Conservation (phyloP, 148 eudicot genomes). For the Rhododendron henanense region DNA sequence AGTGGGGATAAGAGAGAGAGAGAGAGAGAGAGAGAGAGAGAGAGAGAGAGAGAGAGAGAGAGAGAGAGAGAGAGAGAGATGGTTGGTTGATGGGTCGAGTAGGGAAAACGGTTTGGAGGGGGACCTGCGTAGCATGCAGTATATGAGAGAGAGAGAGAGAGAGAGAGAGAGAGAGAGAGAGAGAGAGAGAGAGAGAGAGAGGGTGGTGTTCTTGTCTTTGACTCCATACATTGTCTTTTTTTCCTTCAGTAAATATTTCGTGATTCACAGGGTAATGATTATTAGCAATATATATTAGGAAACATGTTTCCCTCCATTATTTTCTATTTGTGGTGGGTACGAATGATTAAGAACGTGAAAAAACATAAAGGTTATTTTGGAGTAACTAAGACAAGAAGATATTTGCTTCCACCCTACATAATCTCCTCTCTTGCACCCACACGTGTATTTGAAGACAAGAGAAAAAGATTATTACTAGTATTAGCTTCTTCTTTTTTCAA, state of each 20-base stretch:
- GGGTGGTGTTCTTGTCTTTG: conserved; percentile 42
- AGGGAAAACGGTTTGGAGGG: conserved; percentile 49
- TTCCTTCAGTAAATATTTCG: conserved; percentile 25
- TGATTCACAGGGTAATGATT: conserved; percentile 58
- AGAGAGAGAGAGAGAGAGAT: conserved; percentile 28
- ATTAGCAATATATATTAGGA: conserved; percentile 9
- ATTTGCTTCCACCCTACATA: conserved; percentile 52
- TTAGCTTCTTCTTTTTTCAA: too few relatives aligned
- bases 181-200: not conserved
- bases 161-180: not conserved
- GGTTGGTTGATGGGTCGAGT: conserved; percentile 69
- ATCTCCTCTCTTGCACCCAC: conserved; percentile 33
- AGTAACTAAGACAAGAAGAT: conserved; percentile 33
- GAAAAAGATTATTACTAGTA: not conserved
- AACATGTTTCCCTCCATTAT: not conserved
- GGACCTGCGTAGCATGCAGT: conserved; percentile 11
- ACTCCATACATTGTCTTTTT: conserved; percentile 45
- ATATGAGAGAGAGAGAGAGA: not conserved
- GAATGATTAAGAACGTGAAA: conserved; percentile 28
- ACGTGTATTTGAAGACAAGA: conserved; percentile 47
- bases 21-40: conserved; percentile 40
- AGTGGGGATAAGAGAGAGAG: conserved; percentile 33
- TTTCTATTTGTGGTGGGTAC: conserved; percentile 2
- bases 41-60: conserved; percentile 25
- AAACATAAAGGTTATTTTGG: conserved; percentile 30